Evolutionary conservation across 345 rosid species (phyloP).

Genomic region (Anacardium occidentale): DNA sequence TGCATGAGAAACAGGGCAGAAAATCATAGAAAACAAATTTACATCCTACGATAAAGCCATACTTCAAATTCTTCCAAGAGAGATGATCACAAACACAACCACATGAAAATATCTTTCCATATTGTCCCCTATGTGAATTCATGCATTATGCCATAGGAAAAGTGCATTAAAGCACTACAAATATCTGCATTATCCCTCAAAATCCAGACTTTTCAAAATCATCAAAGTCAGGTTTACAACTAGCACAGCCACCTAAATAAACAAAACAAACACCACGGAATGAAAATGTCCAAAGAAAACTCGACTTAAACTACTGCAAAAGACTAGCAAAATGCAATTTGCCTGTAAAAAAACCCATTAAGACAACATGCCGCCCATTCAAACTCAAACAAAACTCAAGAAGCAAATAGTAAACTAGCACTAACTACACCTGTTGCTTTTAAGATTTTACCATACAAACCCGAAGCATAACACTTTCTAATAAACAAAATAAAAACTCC

Average conservation of each 20-base stretch:
- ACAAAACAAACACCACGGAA: background rate
- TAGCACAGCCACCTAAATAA: background rate
- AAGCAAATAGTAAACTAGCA: background rate
- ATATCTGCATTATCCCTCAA: background rate
- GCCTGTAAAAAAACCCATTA: background rate
- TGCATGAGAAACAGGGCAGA: background rate
- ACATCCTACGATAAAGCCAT: constrained; percentile 3
- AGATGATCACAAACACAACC: background rate
- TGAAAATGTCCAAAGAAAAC: background rate
- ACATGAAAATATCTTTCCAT: background rate
- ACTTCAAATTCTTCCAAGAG: background rate
- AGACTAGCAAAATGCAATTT: background rate
- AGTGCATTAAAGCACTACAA: background rate
- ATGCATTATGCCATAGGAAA: background rate
- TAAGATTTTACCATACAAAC: constrained; percentile 4
- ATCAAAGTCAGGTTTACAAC: background rate
- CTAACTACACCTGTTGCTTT: background rate
- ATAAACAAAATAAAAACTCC: background rate
- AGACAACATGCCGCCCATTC: background rate
- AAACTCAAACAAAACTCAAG: background rate
- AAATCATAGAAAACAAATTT: background rate
- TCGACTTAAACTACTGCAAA: background rate
- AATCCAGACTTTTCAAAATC: background rate
- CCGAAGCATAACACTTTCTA: background rate
- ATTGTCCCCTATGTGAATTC: background rate